Evolutionary conservation across 768 basidiomycete genomes (phyloP).

Genomic region (Terana coerulea): DNA sequence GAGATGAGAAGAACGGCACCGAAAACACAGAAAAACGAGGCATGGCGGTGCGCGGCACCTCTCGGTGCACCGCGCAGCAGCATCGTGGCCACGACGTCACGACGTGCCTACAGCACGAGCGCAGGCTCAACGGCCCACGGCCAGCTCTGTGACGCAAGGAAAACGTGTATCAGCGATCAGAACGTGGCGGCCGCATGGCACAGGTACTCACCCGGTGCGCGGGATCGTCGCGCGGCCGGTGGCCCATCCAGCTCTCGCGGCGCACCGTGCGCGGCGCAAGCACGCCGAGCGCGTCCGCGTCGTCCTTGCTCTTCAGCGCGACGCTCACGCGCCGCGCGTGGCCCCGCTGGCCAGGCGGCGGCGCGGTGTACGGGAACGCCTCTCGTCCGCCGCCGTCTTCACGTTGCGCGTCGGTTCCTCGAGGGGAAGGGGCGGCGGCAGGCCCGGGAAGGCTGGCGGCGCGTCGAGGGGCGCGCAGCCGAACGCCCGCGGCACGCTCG

Average conservation of each 20-base stretch:
- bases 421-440: neutral
- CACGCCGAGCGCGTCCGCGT: slow-evolving; percentile 13
- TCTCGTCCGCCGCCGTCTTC: neutral
- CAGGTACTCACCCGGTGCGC: slow-evolving; percentile 12
- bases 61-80: neutral
- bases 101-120: slow-evolving; percentile 1
- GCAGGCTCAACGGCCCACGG: slow-evolving; percentile 11
- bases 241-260: slow-evolving; percentile 14
- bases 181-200: neutral
- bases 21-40: neutral
- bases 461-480: neutral
- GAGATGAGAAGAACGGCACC: no score
- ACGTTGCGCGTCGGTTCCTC: neutral
- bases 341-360: slow-evolving; percentile 29
- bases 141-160: slow-evolving; percentile 13
- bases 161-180: slow-evolving; percentile 12
- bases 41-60: neutral
- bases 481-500: slow-evolving; percentile 7
- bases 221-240: slow-evolving; percentile 12
- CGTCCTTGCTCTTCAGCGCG: slow-evolving; percentile 31
- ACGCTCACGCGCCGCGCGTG: slow-evolving; percentile 40
- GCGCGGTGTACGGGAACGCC: slow-evolving; percentile 30
- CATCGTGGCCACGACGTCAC: neutral
- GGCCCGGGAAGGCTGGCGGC: neutral
- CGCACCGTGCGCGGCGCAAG: slow-evolving; percentile 8